Evolutionary conservation across 805 yeast species (phyloP), one percentile per base, ranked within the genome.

Genomic region (Starmerella cellae): DNA sequence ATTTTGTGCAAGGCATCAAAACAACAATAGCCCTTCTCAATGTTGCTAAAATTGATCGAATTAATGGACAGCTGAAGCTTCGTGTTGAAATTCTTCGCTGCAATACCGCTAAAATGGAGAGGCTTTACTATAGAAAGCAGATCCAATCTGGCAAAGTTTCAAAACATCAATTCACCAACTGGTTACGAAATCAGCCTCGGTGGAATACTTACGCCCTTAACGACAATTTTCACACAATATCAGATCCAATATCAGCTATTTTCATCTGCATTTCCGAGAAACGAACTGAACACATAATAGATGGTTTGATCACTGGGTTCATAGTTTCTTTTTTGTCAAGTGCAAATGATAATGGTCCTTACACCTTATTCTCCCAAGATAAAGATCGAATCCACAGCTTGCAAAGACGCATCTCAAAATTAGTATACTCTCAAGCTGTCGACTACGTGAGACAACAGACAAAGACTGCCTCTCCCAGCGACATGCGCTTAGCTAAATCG

Each of bases 31-130:
- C 81, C 45, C 79, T 88, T 44, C 66, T 88, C 49, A 96, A 87
- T 60, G 88, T 94, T 10, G 85, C 87, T 94, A 88, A 87, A 60
- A 67, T 87, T 48, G 96, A 88, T 56, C 91, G 85, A 43, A 95
- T 96, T 14, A 87, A 87, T 62, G 95, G 87, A 58, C 95, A 87
- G 62, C 82, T 88, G 42, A 70, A 94, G 51, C 75, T 83, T 18
- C 65, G 85, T 41, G 70, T 95, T 55, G 94, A 95, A 2, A 79
- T 80, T 2, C 67, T 88, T 37, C 74, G 84, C 44, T 85, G 83
- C 54, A 82, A 91, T 28, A 91, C 95, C 2, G 79, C 81, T 11
- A 87, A 81, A 46, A 82, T 87, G 55, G 97, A 87, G 63, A 77
- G 77, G 54, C 94, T 82, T 59, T 84, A 84, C 62, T 82, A 55